A percentile compares a stretch with the other conserved stretches of the same genome.
phyloP scores from a whole-genome alignment of 371 early-diverging fungal species.

The Apophysomyces elegans region DNA sequence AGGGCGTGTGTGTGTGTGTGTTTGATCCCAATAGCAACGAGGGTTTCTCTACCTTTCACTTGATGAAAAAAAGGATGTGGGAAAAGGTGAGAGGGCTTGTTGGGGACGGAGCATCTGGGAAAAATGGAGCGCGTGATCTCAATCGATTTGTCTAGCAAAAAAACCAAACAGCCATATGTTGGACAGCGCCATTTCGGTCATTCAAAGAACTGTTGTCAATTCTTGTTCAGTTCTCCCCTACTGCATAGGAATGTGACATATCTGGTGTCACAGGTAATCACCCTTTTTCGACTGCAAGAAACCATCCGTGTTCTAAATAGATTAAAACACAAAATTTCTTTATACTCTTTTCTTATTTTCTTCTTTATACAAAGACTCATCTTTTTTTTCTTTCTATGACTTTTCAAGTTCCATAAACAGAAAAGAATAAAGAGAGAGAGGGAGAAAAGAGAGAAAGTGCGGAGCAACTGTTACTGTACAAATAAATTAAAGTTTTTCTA shows the following conservation, averaged over 20 bases:
- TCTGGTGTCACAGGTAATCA: too few relatives aligned
- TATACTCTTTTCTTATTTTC: neutral
- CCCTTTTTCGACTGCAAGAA: too few relatives aligned
- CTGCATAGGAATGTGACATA: too few relatives aligned
- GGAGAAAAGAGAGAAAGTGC: neutral
- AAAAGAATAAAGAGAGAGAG: neutral
- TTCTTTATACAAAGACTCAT: neutral
- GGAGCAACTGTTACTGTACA: conserved; percentile 7
- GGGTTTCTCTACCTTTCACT: neutral
- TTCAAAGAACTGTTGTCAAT: too few relatives aligned
- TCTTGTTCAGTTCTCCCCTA: too few relatives aligned
- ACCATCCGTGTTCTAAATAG: too few relatives aligned
- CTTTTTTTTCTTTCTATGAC: conserved; percentile 1
- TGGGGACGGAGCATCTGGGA: neutral
- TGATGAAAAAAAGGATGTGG: neutral
- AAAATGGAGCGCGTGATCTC: too few relatives aligned
- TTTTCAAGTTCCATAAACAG: neutral
- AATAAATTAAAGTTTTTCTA: conserved; percentile 17
- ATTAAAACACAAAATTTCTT: too few relatives aligned
- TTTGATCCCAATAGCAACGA: neutral
- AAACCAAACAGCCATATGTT: too few relatives aligned
- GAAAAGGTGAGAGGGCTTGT: neutral
- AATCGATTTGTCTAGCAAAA: too few relatives aligned
- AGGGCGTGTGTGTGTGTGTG: too few relatives aligned
- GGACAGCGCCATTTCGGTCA: too few relatives aligned